phyloP scores from a whole-genome alignment of 1,284 basidiomycete genomes.

The Fomes fomentarius region DNA sequence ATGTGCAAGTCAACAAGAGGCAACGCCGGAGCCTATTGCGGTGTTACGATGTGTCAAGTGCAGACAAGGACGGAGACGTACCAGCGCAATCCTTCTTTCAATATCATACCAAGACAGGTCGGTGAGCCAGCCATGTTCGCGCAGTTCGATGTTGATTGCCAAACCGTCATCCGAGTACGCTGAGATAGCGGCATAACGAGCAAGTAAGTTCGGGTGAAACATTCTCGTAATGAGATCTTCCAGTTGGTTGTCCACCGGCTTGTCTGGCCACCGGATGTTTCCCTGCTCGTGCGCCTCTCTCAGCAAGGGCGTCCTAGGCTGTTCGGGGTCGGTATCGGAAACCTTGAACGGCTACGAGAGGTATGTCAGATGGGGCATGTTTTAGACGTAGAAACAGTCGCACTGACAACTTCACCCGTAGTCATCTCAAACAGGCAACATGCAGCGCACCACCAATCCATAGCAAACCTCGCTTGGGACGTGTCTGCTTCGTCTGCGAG shows the following conservation, averaged over 20 bases:
- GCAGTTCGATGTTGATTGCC: too few relatives aligned
- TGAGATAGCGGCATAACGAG: too few relatives aligned
- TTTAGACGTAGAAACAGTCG: background rate
- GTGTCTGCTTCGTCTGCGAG: background rate
- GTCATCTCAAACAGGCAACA: slow-evolving; percentile 79
- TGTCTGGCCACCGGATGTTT: slow-evolving; percentile 2
- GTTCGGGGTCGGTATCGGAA: background rate
- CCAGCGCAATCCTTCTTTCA: slow-evolving; percentile 9
- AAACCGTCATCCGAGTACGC: too few relatives aligned
- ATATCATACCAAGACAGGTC: slow-evolving; percentile 14
- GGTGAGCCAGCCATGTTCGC: slow-evolving; percentile 30
- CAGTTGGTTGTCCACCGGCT: slow-evolving; percentile 22
- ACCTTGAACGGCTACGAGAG: background rate
- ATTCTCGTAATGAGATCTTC: too few relatives aligned
- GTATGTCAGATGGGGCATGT: background rate
- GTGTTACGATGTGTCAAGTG: too few relatives aligned
- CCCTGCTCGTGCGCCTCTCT: background rate
- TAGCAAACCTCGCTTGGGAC: background rate
- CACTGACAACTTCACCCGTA: slow-evolving; percentile 55
- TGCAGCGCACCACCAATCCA: slow-evolving; percentile 71
- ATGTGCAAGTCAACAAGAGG: background rate
- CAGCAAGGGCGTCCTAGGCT: background rate
- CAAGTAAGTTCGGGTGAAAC: too few relatives aligned
- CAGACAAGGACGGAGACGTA: slow-evolving; percentile 5
- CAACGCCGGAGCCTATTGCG: slow-evolving; percentile 9